A percentile compares a stretch with the other conserved stretches of the same genome.
These are phyloP conservation scores for Lactarius trivialis DNA, from an alignment of 768 basidiomycete species.

Conservation along the genomic window DNA sequence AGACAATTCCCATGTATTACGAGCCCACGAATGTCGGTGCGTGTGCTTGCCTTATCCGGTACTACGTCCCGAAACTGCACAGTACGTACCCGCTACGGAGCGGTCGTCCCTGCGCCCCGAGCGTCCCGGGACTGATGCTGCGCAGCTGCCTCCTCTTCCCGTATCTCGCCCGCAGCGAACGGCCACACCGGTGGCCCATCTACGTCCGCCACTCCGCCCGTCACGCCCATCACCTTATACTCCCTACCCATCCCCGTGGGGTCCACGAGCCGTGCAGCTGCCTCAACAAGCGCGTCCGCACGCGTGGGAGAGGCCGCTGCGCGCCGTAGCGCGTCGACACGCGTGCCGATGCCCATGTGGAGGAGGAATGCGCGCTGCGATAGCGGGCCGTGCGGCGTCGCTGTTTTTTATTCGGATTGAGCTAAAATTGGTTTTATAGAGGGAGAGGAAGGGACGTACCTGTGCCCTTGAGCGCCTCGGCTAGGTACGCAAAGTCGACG, in stretches of 20 bases:
- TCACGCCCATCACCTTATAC: constrained; percentile 74
- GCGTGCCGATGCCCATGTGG: constrained; percentile 66
- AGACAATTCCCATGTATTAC: too few relatives aligned
- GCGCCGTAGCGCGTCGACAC: constrained; percentile 56
- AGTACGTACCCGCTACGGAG: too few relatives aligned
- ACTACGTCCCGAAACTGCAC: too few relatives aligned
- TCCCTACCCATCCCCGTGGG: constrained; percentile 78
- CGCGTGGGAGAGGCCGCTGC: constrained; percentile 45
- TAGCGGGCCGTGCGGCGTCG: constrained; percentile 57
- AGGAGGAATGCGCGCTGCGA: constrained; percentile 71
- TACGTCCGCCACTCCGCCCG: constrained; percentile 19
- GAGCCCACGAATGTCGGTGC: too few relatives aligned
- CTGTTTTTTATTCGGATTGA: constrained; percentile 24
- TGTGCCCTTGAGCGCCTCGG: constrained; percentile 62
- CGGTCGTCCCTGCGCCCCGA: too few relatives aligned
- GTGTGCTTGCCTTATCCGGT: too few relatives aligned
- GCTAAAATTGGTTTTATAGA: neutral
- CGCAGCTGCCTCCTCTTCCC: neutral
- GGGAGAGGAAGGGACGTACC: constrained; percentile 38
- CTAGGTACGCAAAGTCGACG: constrained; percentile 88
- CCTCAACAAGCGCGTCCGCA: constrained; percentile 45
- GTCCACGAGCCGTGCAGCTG: constrained; percentile 71
- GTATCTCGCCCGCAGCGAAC: constrained; percentile 8
- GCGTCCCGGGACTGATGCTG: too few relatives aligned
- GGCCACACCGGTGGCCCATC: too few relatives aligned